Base-by-base conservation (phyloP, 768 basidiomycete species). In the Favolaschia claudopus region DNA sequence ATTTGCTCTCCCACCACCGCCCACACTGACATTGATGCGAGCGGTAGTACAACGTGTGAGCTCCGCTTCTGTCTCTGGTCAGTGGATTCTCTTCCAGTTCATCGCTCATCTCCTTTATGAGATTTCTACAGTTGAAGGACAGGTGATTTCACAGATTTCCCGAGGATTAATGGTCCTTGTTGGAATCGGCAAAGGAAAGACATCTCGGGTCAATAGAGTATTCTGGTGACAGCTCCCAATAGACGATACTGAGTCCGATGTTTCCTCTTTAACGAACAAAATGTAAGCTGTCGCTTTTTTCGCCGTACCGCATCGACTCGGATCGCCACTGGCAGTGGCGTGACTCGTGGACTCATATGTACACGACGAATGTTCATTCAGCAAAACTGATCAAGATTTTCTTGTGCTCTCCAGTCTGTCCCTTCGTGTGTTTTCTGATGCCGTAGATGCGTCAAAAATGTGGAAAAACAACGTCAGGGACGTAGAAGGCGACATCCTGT, bases 391-490 rank as follows among this genome's bases (percentile, higher is more conserved):
- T 58, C 50, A 20, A 27, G 43, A 51, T 22, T 4, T 31, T 31
- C 47, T 25, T 47, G 38, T n/a, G n/a, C n/a, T n/a, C 48, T 50
- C 28, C 69, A 94, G 92, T 65, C 77, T 96, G 5, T 78, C 84
- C 24, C 79, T 96, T 53, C 84, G 90, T 46, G 82, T 89, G 49
- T 96, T 96, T 69, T 80, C 85, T 43, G 86, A 89, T 68, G 77
- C 78, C 9, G 68, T 66, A 15, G 80, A 79, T 68, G 70, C 80
- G 1, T 82, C 80, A 6, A 79, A 83, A 55, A 89, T 90, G 84
- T 99, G 96, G 96, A 96, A 92, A 74, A 76, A 82, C 20, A 93
- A 79, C 69, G 90, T 99, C 44, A 91, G 88, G 74, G 96, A 98
- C 63, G 85, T 97, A 22, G 84, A 85, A 22, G 96, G 95, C 39